Conservation (phyloP, 345 rosid species). For the Moricandia arvensis region DNA sequence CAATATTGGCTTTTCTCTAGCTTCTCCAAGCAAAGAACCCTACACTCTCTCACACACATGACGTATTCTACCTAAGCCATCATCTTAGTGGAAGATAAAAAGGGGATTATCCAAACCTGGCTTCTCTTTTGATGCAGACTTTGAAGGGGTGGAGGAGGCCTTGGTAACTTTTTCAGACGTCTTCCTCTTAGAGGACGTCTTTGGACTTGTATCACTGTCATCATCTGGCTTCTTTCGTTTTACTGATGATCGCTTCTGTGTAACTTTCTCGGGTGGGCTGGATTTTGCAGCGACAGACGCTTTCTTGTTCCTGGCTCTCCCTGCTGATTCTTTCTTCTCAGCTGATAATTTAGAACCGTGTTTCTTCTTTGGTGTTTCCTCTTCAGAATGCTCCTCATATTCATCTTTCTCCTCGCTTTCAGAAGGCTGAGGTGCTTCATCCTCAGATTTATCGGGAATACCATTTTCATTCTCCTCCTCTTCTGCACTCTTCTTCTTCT, state of each 20-base stretch:
- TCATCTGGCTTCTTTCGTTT: constrained; percentile 53
- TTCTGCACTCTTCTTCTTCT: constrained; percentile 47
- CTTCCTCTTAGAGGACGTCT: constrained; percentile 61
- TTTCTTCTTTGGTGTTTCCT: constrained; percentile 58
- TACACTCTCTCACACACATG: not conserved
- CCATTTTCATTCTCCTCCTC: constrained; percentile 63
- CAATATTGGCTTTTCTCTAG: constrained; percentile 3
- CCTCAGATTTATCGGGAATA: constrained; percentile 36
- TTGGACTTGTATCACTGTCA: constrained; percentile 59
- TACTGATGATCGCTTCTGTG: constrained; percentile 49
- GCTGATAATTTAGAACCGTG: constrained; percentile 43
- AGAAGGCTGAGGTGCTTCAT: constrained; percentile 52
- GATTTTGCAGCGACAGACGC: constrained; percentile 31
- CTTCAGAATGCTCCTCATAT: constrained; percentile 66
- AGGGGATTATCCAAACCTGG: constrained; percentile 38
- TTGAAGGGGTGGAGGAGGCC: constrained; percentile 45
- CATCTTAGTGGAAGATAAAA: not conserved
- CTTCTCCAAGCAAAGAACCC: not conserved
- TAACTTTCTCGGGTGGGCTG: constrained; percentile 53
- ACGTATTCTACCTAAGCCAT: not conserved
- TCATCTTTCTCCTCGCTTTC: constrained; percentile 64
- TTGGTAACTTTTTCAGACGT: constrained; percentile 42
- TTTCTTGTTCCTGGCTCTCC: constrained; percentile 59
- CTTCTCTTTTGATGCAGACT: constrained; percentile 68
- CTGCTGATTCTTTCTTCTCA: constrained; percentile 55